phyloP scores from a whole-genome alignment of 2,329 filamentous ascomycete species.

The Chaetomiaceae sp. region DNA sequence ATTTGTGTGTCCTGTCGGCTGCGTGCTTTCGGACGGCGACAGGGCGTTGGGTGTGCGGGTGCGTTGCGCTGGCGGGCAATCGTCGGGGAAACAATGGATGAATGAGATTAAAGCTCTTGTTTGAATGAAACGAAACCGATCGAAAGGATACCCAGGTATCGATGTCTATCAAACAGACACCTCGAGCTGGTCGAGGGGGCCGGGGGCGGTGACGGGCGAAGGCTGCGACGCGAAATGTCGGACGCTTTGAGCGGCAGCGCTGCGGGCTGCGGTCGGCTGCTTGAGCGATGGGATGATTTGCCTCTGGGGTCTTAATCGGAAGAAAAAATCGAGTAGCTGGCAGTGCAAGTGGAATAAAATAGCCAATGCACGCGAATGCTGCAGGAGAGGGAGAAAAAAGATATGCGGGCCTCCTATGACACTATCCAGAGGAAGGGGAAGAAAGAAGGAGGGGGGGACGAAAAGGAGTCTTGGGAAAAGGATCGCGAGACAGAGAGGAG shows the following conservation, averaged over 20 bases:
- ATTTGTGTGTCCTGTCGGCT: constrained; percentile 6
- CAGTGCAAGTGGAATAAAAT: constrained; percentile 8
- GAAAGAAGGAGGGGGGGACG: constrained; percentile 33
- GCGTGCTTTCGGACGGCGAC: background rate
- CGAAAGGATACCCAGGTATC: constrained; percentile 31
- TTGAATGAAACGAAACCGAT: constrained; percentile 39
- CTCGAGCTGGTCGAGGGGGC: constrained; percentile 28
- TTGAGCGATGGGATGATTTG: constrained; percentile 20
- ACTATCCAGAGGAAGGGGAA: constrained; percentile 29
- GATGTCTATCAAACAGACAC: constrained; percentile 31
- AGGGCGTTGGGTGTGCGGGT: constrained; percentile 12
- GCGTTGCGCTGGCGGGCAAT: constrained; percentile 20
- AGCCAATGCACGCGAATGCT: constrained; percentile 1
- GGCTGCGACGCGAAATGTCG: constrained; percentile 35
- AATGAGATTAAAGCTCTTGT: constrained; percentile 37
- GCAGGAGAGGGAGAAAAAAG: constrained; percentile 12
- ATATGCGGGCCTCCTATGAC: constrained; percentile 31
- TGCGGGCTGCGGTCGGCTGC: constrained; percentile 17
- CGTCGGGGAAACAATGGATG: constrained; percentile 32
- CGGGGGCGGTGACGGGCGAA: constrained; percentile 27
- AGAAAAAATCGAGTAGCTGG: constrained; percentile 8
- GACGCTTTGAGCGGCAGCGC: constrained; percentile 26
- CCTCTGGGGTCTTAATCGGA: constrained; percentile 31
- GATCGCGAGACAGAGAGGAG: constrained; percentile 33
- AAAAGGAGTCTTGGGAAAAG: constrained; percentile 38